phyloP scores from a whole-genome alignment of 2,329 filamentous ascomycete species.

The Lecanicillium sp. region DNA sequence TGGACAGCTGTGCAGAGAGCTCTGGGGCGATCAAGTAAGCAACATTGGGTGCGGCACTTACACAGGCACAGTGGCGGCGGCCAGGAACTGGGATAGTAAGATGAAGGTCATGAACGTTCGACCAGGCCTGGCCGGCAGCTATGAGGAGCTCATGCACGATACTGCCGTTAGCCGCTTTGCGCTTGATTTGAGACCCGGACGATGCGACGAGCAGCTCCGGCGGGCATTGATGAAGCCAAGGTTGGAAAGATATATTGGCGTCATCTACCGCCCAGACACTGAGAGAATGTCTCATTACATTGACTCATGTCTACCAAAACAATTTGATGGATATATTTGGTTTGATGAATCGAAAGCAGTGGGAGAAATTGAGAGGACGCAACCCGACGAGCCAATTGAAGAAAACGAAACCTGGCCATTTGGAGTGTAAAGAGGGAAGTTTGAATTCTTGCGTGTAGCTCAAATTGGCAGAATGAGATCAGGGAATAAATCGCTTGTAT shows the following conservation, averaged over 20 bases:
- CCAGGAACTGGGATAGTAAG: constrained; percentile 39
- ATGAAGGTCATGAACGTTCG: constrained; percentile 40
- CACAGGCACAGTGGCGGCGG: constrained; percentile 42
- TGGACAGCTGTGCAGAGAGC: neutral
- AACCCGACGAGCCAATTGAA: constrained; percentile 28
- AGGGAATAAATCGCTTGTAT: too few species aligned
- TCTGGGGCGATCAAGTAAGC: neutral
- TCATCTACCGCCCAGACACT: constrained; percentile 41
- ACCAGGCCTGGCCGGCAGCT: constrained; percentile 36
- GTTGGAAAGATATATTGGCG: constrained; percentile 44
- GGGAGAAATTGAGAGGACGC: constrained; percentile 32
- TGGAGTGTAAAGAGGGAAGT: too few species aligned
- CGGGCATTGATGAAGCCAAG: constrained; percentile 25
- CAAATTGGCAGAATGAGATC: too few species aligned
- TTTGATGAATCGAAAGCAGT: constrained; percentile 39
- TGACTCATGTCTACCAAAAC: constrained; percentile 32
- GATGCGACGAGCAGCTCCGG: constrained; percentile 25
- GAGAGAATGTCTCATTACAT: constrained; percentile 42
- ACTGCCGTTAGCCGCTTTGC: constrained; percentile 34
- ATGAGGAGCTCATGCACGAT: constrained; percentile 39
- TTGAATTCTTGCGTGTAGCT: too few species aligned
- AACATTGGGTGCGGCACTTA: constrained; percentile 37
- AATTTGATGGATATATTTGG: constrained; percentile 42
- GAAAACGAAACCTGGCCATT: constrained; percentile 44
- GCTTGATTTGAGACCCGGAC: constrained; percentile 33